Percentiles rank a stretch among this genome's conserved stretches.
These are phyloP conservation scores for Fereydounia khargensis DNA, from an alignment of 1,284 basidiomycete species.

Conservation along the genomic window DNA sequence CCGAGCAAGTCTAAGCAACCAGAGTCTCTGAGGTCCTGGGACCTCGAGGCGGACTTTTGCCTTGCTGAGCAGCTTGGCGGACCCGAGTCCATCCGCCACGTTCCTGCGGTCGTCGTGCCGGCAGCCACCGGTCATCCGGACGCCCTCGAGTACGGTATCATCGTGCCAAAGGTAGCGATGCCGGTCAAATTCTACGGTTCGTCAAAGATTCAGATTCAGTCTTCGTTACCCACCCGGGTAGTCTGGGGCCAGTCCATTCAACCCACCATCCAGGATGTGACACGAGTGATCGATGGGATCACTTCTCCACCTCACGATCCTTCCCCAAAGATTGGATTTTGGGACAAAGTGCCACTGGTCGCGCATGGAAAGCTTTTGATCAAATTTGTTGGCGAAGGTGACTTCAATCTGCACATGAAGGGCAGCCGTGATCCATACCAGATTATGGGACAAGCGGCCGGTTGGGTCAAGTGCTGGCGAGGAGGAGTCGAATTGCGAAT, in stretches of 20 bases:
- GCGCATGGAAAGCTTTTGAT: slow-evolving; percentile 80
- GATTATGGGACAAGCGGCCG: slow-evolving; percentile 74
- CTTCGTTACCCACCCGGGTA: slow-evolving; percentile 70
- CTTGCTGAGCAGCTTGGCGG: slow-evolving; percentile 85
- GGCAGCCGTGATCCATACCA: slow-evolving; percentile 81
- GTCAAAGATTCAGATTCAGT: slow-evolving; percentile 66
- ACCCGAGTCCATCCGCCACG: slow-evolving; percentile 60
- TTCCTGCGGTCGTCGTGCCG: slow-evolving; percentile 48
- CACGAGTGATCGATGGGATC: slow-evolving; percentile 78
- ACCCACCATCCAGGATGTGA: slow-evolving; percentile 81
- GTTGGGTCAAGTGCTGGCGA: slow-evolving; percentile 84
- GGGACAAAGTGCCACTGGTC: slow-evolving; percentile 72
- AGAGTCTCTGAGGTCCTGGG: slow-evolving; percentile 60
- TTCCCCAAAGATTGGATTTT: slow-evolving; percentile 86
- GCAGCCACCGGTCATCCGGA: slow-evolving; percentile 59
- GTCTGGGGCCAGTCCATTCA: slow-evolving; percentile 88
- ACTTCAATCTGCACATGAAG: slow-evolving; percentile 68
- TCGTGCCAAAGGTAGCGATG: slow-evolving; percentile 88
- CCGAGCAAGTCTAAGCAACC: slow-evolving; percentile 2
- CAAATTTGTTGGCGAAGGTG: slow-evolving; percentile 66
- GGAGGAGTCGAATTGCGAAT: slow-evolving; percentile 73
- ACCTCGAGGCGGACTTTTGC: slow-evolving; percentile 77
- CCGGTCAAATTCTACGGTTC: slow-evolving; percentile 88
- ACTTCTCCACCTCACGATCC: slow-evolving; percentile 77
- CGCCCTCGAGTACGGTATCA: slow-evolving; percentile 65